These are phyloP conservation scores for Pleurotus tuber-regium DNA, from an alignment of 768 basidiomycete species.

Conservation along the genomic window DNA sequence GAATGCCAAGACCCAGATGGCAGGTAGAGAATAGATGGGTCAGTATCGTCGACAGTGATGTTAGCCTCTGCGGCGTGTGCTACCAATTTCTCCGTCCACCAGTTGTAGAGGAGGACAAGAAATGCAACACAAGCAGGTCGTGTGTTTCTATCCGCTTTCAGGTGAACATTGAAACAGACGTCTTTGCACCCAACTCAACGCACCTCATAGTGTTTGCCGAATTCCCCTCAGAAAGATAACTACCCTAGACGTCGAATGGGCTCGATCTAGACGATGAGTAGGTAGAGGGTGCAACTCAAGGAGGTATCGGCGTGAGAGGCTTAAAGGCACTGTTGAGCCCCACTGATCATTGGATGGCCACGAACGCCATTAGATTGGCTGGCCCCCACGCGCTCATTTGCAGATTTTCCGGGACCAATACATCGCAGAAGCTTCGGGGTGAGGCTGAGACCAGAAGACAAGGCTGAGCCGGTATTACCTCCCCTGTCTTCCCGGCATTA, in stretches of 20 bases:
- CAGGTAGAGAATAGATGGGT: constrained; percentile 34
- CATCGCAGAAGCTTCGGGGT: constrained; percentile 11
- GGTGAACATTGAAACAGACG: background rate
- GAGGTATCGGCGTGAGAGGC: constrained; percentile 6
- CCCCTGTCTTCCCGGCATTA: constrained; percentile 10
- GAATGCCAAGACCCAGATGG: constrained; percentile 35
- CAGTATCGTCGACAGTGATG: constrained; percentile 36
- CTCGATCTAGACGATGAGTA: constrained; percentile 8
- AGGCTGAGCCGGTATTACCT: background rate
- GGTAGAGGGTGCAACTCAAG: constrained; percentile 1
- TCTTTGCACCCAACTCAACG: background rate
- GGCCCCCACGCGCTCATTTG: constrained; percentile 5
- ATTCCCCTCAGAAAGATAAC: background rate
- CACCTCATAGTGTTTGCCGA: constrained; percentile 9
- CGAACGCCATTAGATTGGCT: background rate
- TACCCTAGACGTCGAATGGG: background rate
- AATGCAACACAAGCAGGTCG: constrained; percentile 10
- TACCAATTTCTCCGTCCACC: constrained; percentile 14
- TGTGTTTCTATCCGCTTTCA: constrained; percentile 2
- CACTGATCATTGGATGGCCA: constrained; percentile 5
- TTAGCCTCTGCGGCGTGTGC: constrained; percentile 25
- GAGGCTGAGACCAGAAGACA: background rate
- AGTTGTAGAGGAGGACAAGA: constrained; percentile 10
- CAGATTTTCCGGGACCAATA: constrained; percentile 9
- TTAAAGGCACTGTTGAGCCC: constrained; percentile 4